Evolutionary conservation across 305 asterid species (phyloP), one percentile per base, ranked within the genome.

Genomic region (Fraxinus floribunda): DNA sequence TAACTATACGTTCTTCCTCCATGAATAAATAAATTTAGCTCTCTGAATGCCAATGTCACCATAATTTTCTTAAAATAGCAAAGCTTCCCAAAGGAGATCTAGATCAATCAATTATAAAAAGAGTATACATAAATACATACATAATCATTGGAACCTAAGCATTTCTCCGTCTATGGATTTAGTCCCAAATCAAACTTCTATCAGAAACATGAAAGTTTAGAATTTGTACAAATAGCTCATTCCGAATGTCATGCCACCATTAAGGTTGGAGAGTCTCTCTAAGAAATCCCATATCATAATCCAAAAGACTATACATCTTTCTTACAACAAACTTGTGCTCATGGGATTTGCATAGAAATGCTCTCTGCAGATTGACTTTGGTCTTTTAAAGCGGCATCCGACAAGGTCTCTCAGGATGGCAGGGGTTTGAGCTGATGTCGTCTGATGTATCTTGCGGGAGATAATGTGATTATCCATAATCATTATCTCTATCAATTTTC

Each of bases 291-390:
- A 60, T 3, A 2, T 60, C 11, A 60, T 60, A 60, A 60, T 60
- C 71, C 71, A 20, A 57, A 18, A 60, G 30, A 60, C 71, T 22
- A 22, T 22, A 22, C 71, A 26, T 66, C 36, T 24, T 24, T 66
- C 36, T 64, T 89, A 95, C 91, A 95, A 82, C 72, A 91, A 85
- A 80, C 78, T 76, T 44, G 91, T 91, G 88, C 97, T 91, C 89
- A 62, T 82, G 71, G 95, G 96, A 85, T 93, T 96, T 20, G 98
- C 97, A 84, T 93, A 96, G 22, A 91, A 92, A 88, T 96, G 98
- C 79, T 90, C 90, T 79, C 90, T 86, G 34, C 36, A 83, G 71
- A 88, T 55, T 73, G 88, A 41, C 87, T 87, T 86, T 0, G 93
- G 70, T 88, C 90, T 89, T 85, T 80, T 89, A 75, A 83, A 80